Evolutionary conservation across 768 basidiomycete genomes (phyloP).

Genomic region (Coprinellus micaceus): DNA sequence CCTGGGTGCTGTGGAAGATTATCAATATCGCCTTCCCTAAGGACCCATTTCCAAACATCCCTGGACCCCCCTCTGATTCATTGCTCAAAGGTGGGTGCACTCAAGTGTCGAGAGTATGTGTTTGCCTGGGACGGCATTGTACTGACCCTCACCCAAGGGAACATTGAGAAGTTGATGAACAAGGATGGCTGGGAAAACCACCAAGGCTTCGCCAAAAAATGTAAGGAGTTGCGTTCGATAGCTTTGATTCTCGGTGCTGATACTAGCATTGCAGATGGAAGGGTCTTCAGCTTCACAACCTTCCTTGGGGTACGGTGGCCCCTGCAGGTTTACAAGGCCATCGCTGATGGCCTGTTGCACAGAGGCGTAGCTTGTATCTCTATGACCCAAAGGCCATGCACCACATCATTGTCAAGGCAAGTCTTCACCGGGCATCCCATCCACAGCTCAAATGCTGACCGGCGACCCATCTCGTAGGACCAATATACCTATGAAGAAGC

Average conservation of each 20-base stretch:
- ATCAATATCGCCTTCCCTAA: constrained; percentile 5
- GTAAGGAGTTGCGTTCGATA: no score
- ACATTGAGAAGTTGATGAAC: not conserved
- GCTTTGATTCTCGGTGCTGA: no score
- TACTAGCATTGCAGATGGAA: no score
- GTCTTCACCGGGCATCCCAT: no score
- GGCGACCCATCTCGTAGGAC: constrained; percentile 19
- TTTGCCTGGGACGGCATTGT: no score
- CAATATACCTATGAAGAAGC: constrained; percentile 23
- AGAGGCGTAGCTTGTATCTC: constrained; percentile 29
- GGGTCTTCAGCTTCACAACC: constrained; percentile 16
- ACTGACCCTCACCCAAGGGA: not conserved
- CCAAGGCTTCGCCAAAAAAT: not conserved
- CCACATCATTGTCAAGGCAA: constrained; percentile 42
- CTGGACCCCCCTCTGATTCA: constrained; percentile 34
- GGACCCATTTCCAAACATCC: constrained; percentile 30
- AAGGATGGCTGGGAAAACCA: not conserved
- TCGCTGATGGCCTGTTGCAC: no score
- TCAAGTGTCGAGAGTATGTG: not conserved
- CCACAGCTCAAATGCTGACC: no score
- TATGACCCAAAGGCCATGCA: constrained; percentile 44
- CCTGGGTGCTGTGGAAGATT: constrained; percentile 14
- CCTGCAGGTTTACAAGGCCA: not conserved
- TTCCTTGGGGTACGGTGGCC: not conserved
- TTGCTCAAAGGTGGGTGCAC: constrained; percentile 27